A percentile compares a stretch with the other conserved stretches of the same genome.
These are phyloP conservation scores for Incumbomyces lentus DNA, from an alignment of 2,329 filamentous ascomycete species.

Conservation along the genomic window DNA sequence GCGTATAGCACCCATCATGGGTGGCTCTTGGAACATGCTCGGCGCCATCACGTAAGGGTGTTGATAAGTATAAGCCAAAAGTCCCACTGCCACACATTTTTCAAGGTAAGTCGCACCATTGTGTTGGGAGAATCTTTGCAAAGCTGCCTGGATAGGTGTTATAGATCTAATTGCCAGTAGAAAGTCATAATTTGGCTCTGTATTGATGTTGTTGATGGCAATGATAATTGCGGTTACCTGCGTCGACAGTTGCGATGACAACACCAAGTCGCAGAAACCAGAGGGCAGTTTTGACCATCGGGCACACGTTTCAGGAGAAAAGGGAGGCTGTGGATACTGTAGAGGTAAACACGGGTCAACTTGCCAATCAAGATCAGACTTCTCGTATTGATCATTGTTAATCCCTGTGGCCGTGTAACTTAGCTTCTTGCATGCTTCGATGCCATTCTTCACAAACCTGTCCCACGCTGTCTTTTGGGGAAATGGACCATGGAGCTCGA, in stretches of 20 bases:
- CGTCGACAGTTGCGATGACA: conserved; percentile 13
- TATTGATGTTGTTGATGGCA: conserved; percentile 8
- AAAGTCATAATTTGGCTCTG: neutral
- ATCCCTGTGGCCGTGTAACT: conserved; percentile 17
- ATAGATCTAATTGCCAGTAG: conserved; percentile 9
- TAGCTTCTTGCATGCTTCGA: conserved; percentile 14
- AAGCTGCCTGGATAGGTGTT: conserved; percentile 14
- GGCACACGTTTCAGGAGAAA: conserved; percentile 11
- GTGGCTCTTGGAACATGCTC: conserved; percentile 18
- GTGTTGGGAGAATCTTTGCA: conserved; percentile 15
- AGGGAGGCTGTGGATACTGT: conserved; percentile 16
- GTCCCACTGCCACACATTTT: conserved; percentile 11
- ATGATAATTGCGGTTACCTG: conserved; percentile 16
- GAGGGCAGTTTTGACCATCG: conserved; percentile 14
- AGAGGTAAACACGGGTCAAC: conserved; percentile 14
- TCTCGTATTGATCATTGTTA: conserved; percentile 9
- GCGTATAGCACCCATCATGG: conserved; percentile 15
- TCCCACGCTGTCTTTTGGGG: conserved; percentile 11
- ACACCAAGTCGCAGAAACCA: conserved; percentile 13
- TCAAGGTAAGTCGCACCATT: conserved; percentile 11
- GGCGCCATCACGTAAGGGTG: conserved; percentile 11
- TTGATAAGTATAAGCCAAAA: conserved; percentile 16
- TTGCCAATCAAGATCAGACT: conserved; percentile 12
- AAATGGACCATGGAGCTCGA: conserved; percentile 12
- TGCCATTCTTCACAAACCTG: conserved; percentile 15